Evolutionary conservation across 73 alveolate species (phyloP), one percentile per base, ranked within the genome.

Genomic region (Paraurostyla sp.): DNA sequence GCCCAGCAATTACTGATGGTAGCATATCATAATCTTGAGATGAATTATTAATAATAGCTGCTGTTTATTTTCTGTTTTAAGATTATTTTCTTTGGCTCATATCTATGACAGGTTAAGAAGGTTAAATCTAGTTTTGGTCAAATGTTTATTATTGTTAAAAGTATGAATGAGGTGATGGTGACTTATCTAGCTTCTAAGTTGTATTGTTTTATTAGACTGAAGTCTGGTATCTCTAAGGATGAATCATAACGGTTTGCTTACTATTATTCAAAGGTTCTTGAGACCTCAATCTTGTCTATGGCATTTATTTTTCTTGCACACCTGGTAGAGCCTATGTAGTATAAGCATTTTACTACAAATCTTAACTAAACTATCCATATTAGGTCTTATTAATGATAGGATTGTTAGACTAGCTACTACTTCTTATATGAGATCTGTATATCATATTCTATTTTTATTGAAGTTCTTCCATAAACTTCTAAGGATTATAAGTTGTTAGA

Each of bases 401-500:
- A 30, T 60, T 30, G 32, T 27, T 60, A 27, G 84, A 69, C 23
- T 69, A 43, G 42, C 65, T 41, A 35, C 84, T 69, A 43, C 84
- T 69, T 40, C 84, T 69, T n/a, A 69, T 25, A 69, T 69, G 84
- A 33, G 84, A 41, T 33, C 63, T 15, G 35, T 35, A 69, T n/a
- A 40, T 46, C 41, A 16, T 7, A 23, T 43, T 69, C 18, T 38
- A 20, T 16, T 43, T 18, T 22, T 41, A 22, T 43, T 69, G 42
- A 7, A 35, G 84, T 9, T 69, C 84, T 40, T 69, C 84, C 29
- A 69, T 69, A 36, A 11, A 69, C 42, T 69, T 69, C 35, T 69
- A 43, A 69, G 87, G 75, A 78, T 83, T 57, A 49, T 96, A 95
- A 69, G 95, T 78, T 46, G 92, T 86, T 25, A 92, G 68, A 89